Evolutionary conservation across 768 basidiomycete genomes (phyloP).

Genomic region (Auricularia heimuer): DNA sequence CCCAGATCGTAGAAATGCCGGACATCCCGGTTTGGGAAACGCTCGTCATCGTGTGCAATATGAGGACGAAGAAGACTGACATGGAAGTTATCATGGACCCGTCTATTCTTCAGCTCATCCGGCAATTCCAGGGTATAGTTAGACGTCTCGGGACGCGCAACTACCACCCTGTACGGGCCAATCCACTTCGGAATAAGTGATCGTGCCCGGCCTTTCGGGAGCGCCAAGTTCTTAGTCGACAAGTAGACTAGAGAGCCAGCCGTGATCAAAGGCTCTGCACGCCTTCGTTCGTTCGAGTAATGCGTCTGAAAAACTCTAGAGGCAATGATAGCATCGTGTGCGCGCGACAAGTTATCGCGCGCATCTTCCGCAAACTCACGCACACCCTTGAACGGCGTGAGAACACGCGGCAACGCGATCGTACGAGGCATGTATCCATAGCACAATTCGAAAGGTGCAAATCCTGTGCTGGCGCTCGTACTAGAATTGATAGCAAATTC

Average conservation of each 20-base stretch:
- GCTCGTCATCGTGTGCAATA: conserved; percentile 8
- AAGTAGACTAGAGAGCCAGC: conserved; percentile 22
- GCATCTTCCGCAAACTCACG: conserved; percentile 18
- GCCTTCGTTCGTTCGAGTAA: conserved; percentile 19
- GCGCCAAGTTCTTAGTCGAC: background rate
- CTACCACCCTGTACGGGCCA: conserved; percentile 27
- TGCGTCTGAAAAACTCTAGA: conserved; percentile 21
- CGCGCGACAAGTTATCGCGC: conserved; percentile 15
- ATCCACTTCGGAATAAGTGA: conserved; percentile 30
- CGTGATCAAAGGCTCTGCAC: conserved; percentile 10
- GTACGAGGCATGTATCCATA: background rate
- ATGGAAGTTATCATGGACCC: conserved; percentile 10
- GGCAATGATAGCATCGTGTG: conserved; percentile 31
- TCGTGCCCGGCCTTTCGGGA: background rate
- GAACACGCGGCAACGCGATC: background rate
- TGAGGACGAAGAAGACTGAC: conserved; percentile 7
- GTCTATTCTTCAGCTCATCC: conserved; percentile 5
- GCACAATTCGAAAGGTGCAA: conserved; percentile 10
- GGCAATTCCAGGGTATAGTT: conserved; percentile 8
- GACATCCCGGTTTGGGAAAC: conserved; percentile 12
- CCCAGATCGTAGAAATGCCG: conserved; percentile 27
- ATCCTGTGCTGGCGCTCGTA: conserved; percentile 9
- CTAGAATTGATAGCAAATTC: conserved; percentile 18
- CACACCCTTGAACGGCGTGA: conserved; percentile 11
- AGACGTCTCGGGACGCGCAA: conserved; percentile 9